Percentiles rank a stretch among this genome's conserved stretches.
These are phyloP conservation scores for Komagataea norvegica DNA, from an alignment of 1,139 yeast genomes.

Conservation along the genomic window DNA sequence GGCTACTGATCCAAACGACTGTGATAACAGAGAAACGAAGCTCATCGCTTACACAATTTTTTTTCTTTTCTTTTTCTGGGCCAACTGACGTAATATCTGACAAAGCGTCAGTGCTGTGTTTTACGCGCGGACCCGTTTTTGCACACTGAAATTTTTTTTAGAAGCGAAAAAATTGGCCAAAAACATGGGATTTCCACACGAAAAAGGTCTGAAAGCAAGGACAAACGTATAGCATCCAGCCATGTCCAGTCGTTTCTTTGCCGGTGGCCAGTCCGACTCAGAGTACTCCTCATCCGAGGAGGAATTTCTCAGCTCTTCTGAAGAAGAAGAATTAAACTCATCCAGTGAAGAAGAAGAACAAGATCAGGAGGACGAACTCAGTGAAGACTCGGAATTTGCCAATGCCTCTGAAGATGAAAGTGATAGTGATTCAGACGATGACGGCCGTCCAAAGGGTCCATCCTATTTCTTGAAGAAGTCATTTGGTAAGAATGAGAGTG, in stretches of 20 bases:
- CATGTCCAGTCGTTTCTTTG: constrained; percentile 64
- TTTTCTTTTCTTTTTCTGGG: not conserved
- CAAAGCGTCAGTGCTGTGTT: constrained; percentile 2
- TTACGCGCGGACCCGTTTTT: constrained; percentile 6
- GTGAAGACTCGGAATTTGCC: constrained; percentile 29
- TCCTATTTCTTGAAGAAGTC: constrained; percentile 37
- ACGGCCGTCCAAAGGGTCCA: constrained; percentile 39
- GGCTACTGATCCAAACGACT: too few species aligned
- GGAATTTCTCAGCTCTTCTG: constrained; percentile 67
- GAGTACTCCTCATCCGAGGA: constrained; percentile 71
- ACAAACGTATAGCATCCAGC: constrained; percentile 3
- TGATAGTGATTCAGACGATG: constrained; percentile 43
- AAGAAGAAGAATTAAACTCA: constrained; percentile 49
- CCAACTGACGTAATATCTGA: not conserved
- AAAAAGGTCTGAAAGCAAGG: too few species aligned
- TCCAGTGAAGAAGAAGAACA: constrained; percentile 43
- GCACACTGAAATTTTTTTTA: constrained; percentile 7
- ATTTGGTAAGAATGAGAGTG: constrained; percentile 30
- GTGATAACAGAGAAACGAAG: too few species aligned
- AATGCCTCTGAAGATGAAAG: constrained; percentile 29
- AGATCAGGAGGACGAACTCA: constrained; percentile 28
- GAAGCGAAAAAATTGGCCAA: constrained; percentile 6
- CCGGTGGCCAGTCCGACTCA: constrained; percentile 30
- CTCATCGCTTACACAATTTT: too few species aligned
- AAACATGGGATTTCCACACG: not conserved